Percentiles rank a stretch among this genome's conserved stretches.
These are phyloP conservation scores for Zygosaccharomyces gambellarensis DNA, from an alignment of 805 yeast species.

Conservation along the genomic window DNA sequence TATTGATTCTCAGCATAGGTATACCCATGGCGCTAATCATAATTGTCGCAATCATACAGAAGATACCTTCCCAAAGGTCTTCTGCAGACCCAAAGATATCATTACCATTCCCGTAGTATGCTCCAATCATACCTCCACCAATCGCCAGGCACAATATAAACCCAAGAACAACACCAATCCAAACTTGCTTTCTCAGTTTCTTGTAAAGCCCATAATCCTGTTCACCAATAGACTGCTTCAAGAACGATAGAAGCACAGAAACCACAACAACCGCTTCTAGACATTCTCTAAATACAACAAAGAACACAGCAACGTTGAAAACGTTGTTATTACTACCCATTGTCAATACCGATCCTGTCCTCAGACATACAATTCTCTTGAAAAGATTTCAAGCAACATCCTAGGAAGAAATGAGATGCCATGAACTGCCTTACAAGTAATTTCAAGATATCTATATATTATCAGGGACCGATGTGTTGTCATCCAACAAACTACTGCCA, in stretches of 20 bases:
- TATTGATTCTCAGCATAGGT: constrained; percentile 92
- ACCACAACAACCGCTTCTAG: constrained; percentile 89
- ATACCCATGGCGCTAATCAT: constrained; percentile 93
- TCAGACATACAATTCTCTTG: background rate
- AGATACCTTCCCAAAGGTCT: constrained; percentile 96
- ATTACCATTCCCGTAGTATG: constrained; percentile 71
- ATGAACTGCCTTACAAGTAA: background rate
- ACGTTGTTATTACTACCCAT: constrained; percentile 30
- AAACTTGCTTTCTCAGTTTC: constrained; percentile 69
- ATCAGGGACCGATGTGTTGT: background rate
- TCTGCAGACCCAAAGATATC: constrained; percentile 86
- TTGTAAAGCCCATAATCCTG: constrained; percentile 53
- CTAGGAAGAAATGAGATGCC: background rate
- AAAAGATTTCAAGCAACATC: background rate
- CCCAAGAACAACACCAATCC: constrained; percentile 77
- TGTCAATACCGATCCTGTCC: background rate
- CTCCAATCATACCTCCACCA: constrained; percentile 94
- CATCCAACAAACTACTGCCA: background rate
- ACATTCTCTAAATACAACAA: constrained; percentile 89
- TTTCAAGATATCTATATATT: background rate
- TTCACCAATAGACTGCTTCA: constrained; percentile 75
- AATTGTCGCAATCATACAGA: constrained; percentile 82
- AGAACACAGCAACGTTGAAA: constrained; percentile 59
- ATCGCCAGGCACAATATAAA: constrained; percentile 71
- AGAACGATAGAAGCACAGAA: constrained; percentile 85